phyloP scores from a whole-genome alignment of 805 yeast species.

The Naumovozyma dairenensis region DNA sequence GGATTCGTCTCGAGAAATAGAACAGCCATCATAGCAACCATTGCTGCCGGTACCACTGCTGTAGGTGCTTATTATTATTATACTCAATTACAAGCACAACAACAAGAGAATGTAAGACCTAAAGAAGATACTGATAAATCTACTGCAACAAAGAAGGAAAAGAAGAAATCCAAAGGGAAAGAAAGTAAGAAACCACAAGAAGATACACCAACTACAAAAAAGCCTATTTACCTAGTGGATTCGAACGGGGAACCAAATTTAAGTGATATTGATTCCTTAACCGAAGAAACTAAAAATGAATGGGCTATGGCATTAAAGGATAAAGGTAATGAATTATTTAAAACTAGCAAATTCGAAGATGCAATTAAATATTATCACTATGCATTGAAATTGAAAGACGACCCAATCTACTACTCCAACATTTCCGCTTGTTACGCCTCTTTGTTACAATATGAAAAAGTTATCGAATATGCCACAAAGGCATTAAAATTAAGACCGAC shows the following conservation, averaged over 20 bases:
- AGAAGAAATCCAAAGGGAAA: constrained; percentile 32
- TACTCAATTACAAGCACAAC: constrained; percentile 25
- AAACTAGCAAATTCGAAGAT: constrained; percentile 50
- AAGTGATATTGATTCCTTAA: constrained; percentile 34
- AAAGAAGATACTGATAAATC: constrained; percentile 3
- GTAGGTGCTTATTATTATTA: constrained; percentile 48
- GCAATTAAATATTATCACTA: constrained; percentile 71
- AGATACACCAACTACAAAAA: constrained; percentile 26
- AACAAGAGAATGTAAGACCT: neutral
- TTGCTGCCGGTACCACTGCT: constrained; percentile 53
- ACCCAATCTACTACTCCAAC: constrained; percentile 85
- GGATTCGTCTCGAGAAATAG: constrained; percentile 36
- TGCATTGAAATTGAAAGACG: constrained; percentile 65
- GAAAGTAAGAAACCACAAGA: constrained; percentile 13
- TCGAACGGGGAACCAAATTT: constrained; percentile 49
- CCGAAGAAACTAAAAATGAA: constrained; percentile 43
- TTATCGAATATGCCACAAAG: constrained; percentile 73
- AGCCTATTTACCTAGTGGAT: constrained; percentile 41
- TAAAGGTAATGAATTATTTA: constrained; percentile 76
- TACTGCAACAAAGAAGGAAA: constrained; percentile 32
- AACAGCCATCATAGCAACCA: constrained; percentile 49
- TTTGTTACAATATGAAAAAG: constrained; percentile 66
- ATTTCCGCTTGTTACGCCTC: constrained; percentile 92
- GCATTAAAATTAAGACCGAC: constrained; percentile 81
- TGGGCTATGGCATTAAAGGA: constrained; percentile 74